Evolutionary conservation across 257 asterid species (phyloP), one percentile per base, ranked within the genome.

Genomic region (Solanum appendiculatum): DNA sequence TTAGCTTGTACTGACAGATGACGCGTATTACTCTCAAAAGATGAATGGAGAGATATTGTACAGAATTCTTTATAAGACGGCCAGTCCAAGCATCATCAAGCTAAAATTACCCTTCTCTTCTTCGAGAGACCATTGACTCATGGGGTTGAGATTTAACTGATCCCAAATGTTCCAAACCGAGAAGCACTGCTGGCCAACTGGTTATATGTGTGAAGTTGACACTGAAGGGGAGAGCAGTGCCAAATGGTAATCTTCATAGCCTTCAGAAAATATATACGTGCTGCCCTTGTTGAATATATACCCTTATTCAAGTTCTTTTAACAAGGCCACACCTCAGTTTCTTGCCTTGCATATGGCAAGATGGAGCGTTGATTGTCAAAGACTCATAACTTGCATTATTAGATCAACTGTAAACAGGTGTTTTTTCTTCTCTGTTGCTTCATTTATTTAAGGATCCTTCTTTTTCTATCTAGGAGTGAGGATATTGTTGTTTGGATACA

Each of bases 401-500:
- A 64, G 40, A 84, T 54, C 31, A 33, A 85, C 29, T 85, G 73
- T 89, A 66, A 66, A 86, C 90, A 85, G 83, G 77, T 39, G 44
- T 33, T 74, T 20, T 40, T n/a, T 34, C 23, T 56, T 86, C 8
- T 70, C 18, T 63, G 51, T 44, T 69, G 29, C 27, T 29, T 51
- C 44, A 72, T 87, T 87, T 68, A 18, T 82, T 51, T 42, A 13
- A 37, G 54, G 82, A 40, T 36, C 66, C 58, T 56, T 83, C 51
- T 51, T 10, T 54, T 48, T 56, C 33, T 25, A 9, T 82, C 37
- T 48, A 48, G 44, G 86, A 82, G 51, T 82, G 31, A 31, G 86
- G 37, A 31, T 34, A 82, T 39, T 60, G 86, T 84, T 37, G 37
- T 64, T 29, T 64, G 51, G 86, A 68, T 60, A 21, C 56, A 60